Evolutionary conservation across 345 rosid species (phyloP).

Genomic region (Acer campestre): DNA sequence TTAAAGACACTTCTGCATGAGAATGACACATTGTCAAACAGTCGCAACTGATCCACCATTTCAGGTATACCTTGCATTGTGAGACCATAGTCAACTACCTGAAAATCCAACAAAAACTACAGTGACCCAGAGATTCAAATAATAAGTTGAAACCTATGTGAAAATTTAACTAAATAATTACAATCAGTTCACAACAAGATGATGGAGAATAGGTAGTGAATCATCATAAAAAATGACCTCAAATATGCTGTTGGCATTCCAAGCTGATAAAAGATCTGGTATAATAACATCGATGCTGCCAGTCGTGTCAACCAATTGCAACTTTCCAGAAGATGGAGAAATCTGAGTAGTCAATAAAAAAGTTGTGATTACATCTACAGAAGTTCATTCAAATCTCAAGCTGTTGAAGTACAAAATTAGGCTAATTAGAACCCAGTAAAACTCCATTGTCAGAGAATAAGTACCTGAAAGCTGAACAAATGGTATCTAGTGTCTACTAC

Average conservation of each 20-base stretch:
- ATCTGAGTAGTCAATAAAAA: slow-evolving; percentile 40
- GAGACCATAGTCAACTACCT: slow-evolving; percentile 67
- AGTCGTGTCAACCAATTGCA: slow-evolving; percentile 74
- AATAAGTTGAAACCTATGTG: slow-evolving; percentile 1
- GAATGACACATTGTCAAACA: slow-evolving; percentile 34
- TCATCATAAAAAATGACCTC: slow-evolving; percentile 51
- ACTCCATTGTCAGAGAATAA: neutral
- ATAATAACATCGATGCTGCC: slow-evolving; percentile 68
- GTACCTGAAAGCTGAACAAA: neutral
- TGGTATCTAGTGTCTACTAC: neutral
- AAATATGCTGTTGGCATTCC: slow-evolving; percentile 46
- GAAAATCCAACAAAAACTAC: slow-evolving; percentile 26
- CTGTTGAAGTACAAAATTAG: slow-evolving; percentile 1
- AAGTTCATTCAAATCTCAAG: slow-evolving; percentile 9
- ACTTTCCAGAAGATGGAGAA: slow-evolving; percentile 66
- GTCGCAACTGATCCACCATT: slow-evolving; percentile 25
- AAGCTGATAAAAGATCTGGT: slow-evolving; percentile 65
- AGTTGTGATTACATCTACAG: slow-evolving; percentile 16
- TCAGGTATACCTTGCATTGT: slow-evolving; percentile 61
- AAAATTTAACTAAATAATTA: neutral
- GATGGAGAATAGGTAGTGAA: slow-evolving; percentile 20
- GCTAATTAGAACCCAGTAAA: neutral
- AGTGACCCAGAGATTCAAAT: slow-evolving; percentile 10
- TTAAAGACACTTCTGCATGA: slow-evolving; percentile 56
- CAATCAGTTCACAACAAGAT: slow-evolving; percentile 23